Percentiles rank a stretch among this genome's conserved stretches.
Evolutionary conservation across 306 rosid genomes (phyloP).

Genomic region (Gastrolobium villosum): DNA sequence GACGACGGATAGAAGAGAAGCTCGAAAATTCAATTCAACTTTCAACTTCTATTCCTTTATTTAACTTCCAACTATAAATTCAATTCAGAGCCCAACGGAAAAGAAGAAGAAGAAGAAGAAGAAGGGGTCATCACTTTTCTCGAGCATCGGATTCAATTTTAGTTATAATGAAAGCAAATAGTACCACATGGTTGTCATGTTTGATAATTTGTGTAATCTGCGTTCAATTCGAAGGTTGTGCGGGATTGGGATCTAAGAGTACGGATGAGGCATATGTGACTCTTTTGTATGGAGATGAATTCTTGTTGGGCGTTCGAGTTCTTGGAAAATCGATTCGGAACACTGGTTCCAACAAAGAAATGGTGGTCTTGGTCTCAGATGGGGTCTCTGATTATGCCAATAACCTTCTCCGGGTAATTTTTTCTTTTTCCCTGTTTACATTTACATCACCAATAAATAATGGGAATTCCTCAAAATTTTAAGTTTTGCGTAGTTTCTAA

Average conservation of each 20-base stretch:
- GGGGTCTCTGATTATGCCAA: slow-evolving; percentile 91
- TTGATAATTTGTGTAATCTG: slow-evolving; percentile 39
- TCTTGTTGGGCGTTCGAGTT: slow-evolving; percentile 92
- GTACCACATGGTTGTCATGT: slow-evolving; percentile 23
- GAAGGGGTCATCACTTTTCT: neutral
- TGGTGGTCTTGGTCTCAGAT: slow-evolving; percentile 95
- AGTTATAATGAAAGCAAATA: slow-evolving; percentile 51
- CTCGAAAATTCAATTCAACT: slow-evolving; percentile 34
- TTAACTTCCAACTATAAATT: neutral
- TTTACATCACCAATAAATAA: neutral
- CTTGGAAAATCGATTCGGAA: slow-evolving; percentile 92
- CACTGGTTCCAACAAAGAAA: slow-evolving; percentile 83
- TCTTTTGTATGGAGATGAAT: slow-evolving; percentile 95
- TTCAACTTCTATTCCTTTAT: neutral
- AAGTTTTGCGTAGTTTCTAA: slow-evolving; percentile 33
- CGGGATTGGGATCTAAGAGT: slow-evolving; percentile 62
- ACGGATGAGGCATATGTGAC: slow-evolving; percentile 86
- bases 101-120: neutral
- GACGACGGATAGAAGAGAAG: neutral
- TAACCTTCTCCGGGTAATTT: slow-evolving; percentile 74
- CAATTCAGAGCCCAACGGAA: slow-evolving; percentile 7
- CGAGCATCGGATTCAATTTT: slow-evolving; percentile 11
- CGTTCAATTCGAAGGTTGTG: slow-evolving; percentile 51
- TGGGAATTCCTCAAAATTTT: neutral
- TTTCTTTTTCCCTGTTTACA: no score